A percentile compares a stretch with the other conserved stretches of the same genome.
These are phyloP conservation scores for Debaryomyces fabryi DNA, from an alignment of 1,139 yeast genomes.

Conservation along the genomic window DNA sequence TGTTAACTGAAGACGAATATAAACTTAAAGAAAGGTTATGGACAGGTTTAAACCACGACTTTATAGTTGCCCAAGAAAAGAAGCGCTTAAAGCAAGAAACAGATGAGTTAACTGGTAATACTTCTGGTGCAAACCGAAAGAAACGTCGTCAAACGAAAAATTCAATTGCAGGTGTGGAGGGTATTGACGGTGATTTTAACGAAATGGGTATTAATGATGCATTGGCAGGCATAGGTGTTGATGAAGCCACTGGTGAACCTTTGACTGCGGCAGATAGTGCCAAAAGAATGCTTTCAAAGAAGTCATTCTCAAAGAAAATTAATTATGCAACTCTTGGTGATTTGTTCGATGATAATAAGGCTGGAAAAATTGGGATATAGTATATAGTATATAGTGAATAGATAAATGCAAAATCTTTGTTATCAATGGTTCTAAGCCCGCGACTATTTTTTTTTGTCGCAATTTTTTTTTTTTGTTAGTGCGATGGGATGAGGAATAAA, in stretches of 20 bases:
- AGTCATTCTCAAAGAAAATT: conserved; percentile 81
- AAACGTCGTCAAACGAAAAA: conserved; percentile 39
- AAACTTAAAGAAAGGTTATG: conserved; percentile 76
- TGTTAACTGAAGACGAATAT: conserved; percentile 69
- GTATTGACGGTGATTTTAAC: conserved; percentile 20
- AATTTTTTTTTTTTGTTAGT: conserved; percentile 12
- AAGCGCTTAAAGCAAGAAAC: conserved; percentile 85
- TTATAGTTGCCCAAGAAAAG: conserved; percentile 79
- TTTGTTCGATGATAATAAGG: conserved; percentile 42
- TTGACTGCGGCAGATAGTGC: conserved; percentile 73
- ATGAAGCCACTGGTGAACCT: conserved; percentile 47
- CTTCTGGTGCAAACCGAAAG: conserved; percentile 49
- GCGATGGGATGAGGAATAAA: conserved; percentile 13
- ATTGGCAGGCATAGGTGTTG: conserved; percentile 42
- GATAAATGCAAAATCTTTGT: neutral
- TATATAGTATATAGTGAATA: neutral
- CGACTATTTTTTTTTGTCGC: conserved; percentile 5
- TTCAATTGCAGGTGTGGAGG: conserved; percentile 19
- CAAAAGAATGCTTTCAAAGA: conserved; percentile 65
- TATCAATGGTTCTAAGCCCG: conserved; percentile 5
- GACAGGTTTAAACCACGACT: conserved; percentile 88
- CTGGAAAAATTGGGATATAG: conserved; percentile 10
- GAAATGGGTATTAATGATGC: conserved; percentile 42
- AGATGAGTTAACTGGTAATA: conserved; percentile 78
- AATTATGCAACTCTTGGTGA: conserved; percentile 78